phyloP scores from a whole-genome alignment of 306 rosid genomes.

The Rubus idaeus region DNA sequence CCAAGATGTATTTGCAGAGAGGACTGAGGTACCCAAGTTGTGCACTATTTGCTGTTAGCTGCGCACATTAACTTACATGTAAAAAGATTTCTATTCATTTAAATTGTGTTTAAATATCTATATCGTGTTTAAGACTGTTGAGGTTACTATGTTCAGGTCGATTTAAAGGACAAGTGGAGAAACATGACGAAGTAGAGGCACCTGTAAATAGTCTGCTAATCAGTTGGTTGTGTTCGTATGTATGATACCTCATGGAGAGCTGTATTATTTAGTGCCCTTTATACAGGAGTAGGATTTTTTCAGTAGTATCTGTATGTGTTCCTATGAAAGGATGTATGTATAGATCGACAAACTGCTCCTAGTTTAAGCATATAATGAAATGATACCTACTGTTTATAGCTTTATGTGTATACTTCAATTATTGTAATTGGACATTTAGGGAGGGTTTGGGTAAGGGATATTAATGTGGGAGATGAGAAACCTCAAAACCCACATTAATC shows the following conservation, averaged over 20 bases:
- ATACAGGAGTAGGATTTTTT: neutral
- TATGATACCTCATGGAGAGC: neutral
- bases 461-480: too few species aligned
- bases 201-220: neutral
- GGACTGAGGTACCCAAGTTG: constrained; percentile 56
- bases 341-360: neutral
- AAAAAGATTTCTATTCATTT: neutral
- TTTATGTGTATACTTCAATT: neutral
- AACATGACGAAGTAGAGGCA: constrained; percentile 49
- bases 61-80: neutral
- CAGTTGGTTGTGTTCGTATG: neutral
- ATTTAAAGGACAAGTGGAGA: constrained; percentile 93
- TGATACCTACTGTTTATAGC: neutral
- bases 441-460: too few species aligned
- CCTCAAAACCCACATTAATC: too few species aligned
- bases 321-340: neutral
- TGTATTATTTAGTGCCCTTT: neutral
- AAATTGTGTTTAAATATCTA: constrained; percentile 10
- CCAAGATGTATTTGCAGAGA: constrained; percentile 49
- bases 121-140: neutral
- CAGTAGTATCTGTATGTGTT: neutral
- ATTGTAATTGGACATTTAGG: neutral
- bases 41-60: neutral
- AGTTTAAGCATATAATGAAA: neutral
- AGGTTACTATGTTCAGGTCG: constrained; percentile 51